Percentiles rank a stretch among this genome's conserved stretches.
These are phyloP conservation scores for Luffa aegyptiaca DNA, from an alignment of 306 rosid genomes.

Conservation along the genomic window DNA sequence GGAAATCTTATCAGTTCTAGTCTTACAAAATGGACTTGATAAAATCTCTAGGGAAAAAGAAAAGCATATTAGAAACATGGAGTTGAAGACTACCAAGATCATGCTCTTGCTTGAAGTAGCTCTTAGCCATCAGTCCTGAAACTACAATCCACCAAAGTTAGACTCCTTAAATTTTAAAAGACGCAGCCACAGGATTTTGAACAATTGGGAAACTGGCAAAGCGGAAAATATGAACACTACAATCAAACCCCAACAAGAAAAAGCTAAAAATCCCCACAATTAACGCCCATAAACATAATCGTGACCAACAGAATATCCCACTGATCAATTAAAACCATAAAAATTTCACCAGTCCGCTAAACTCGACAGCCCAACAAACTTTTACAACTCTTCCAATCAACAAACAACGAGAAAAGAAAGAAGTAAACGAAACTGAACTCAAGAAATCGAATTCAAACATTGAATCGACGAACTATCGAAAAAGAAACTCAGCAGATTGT, in stretches of 20 bases:
- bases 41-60: not conserved
- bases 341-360: not conserved
- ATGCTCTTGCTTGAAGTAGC: conserved; percentile 96
- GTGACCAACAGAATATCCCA: not conserved
- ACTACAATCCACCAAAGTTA: conserved; percentile 23
- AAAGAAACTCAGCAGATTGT: not conserved
- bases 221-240: not conserved
- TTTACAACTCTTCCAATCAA: not conserved
- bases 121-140: conserved; percentile 73
- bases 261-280: not conserved
- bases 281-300: not conserved
- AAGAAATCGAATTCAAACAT: not conserved
- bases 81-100: conserved; percentile 55
- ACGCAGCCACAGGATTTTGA: not conserved
- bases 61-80: not conserved
- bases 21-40: conserved; percentile 1
- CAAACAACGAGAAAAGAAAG: not conserved
- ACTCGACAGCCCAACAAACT: not conserved
- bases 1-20: not conserved
- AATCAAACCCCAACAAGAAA: not conserved
- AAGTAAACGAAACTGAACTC: not conserved
- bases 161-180: not conserved
- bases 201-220: not conserved
- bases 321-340: not conserved
- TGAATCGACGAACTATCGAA: not conserved